Percentiles rank a stretch among this genome's conserved stretches.
Evolutionary conservation across 2,329 filamentous ascomycete genomes (phyloP).

Genomic region (Pestalotiopsis sp.): DNA sequence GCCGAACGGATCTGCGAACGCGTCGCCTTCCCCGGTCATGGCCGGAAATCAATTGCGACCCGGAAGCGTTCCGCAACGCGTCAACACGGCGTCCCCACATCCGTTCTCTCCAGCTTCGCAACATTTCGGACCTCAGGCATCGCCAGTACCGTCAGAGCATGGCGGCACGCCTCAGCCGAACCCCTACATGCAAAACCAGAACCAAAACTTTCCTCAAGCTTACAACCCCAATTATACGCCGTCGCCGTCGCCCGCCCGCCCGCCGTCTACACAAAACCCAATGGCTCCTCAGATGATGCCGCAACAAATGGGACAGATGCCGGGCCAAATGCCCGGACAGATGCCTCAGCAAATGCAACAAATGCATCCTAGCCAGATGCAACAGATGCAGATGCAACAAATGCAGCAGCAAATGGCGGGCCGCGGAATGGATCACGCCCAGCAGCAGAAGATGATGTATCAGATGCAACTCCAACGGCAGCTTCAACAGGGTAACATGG

Average conservation of each 20-base stretch:
- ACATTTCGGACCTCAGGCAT: slow-evolving; percentile 72
- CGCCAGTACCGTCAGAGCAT: slow-evolving; percentile 76
- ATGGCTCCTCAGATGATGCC: slow-evolving; percentile 59
- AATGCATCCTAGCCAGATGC: slow-evolving; percentile 41
- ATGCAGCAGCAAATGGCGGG: slow-evolving; percentile 41
- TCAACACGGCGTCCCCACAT: slow-evolving; percentile 90
- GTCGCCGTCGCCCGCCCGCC: slow-evolving; percentile 55
- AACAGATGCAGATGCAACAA: slow-evolving; percentile 39
- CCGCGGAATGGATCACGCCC: slow-evolving; percentile 58
- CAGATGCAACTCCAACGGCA: slow-evolving; percentile 84
- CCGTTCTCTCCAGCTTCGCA: slow-evolving; percentile 80
- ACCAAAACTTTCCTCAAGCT: slow-evolving; percentile 54
- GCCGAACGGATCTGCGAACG: slow-evolving; percentile 76
- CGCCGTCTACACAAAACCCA: slow-evolving; percentile 55
- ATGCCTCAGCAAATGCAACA: slow-evolving; percentile 35
- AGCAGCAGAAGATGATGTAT: slow-evolving; percentile 75
- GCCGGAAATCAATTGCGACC: slow-evolving; percentile 71
- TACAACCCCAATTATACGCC: slow-evolving; percentile 63
- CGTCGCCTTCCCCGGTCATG: slow-evolving; percentile 92
- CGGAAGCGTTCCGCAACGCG: slow-evolving; percentile 73
- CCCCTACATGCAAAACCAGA: slow-evolving; percentile 64
- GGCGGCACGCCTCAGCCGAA: slow-evolving; percentile 73
- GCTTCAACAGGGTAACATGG: slow-evolving; percentile 57
- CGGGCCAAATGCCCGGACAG: slow-evolving; percentile 35
- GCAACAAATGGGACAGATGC: slow-evolving; percentile 47